Evolutionary conservation across 2,329 filamentous ascomycete species (phyloP), one percentile per base, ranked within the genome.

Genomic region (Geosmithia morbida): DNA sequence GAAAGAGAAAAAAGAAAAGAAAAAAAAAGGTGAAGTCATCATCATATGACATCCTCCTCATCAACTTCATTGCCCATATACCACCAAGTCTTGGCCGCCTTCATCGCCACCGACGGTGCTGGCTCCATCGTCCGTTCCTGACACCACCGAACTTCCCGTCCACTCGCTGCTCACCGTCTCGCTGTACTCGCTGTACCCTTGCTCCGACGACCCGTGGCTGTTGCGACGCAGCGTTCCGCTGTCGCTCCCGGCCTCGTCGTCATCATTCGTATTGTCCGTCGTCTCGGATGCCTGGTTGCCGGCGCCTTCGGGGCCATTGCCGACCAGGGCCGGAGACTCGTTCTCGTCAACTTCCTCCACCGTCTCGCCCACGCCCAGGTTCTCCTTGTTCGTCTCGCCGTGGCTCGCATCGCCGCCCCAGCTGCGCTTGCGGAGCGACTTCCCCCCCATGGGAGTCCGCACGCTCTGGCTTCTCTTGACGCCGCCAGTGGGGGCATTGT

Each of bases 381-480:
- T 83, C 58, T 83, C 81, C 61, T 83, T 82, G 49, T 76, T 69
- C 17, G 77, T 62, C 20, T 74, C 71, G 3, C 70, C 74, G 14
- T 37, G 33, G 46, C 63, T 64, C 43, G 57, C 58, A 47, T 61
- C 68, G 16, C 74, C 76, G 33, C 74, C 78, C 83, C 83, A 87
- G 57, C 83, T 87, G 42, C 73, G 69, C 64, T 88, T 87, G 44
- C 84, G 73, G 44, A 77, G 60, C 0, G 68, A 66, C 22, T 71
- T 69, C 39, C 52, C 54, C 19, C 54, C 50, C 4, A 65, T 67
- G 26, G 79, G 72, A 19, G 77, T 78, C 55, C 85, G 81, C 53
- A 87, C 83, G 49, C 84, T 88, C 60, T 89, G 83, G 61, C 83
- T 89, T 50, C 85, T 75, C 66, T 83, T 83, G 53, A 94, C 71